Conservation (phyloP, 192 early-diverging fungal genomes). For the Podila epigama region DNA sequence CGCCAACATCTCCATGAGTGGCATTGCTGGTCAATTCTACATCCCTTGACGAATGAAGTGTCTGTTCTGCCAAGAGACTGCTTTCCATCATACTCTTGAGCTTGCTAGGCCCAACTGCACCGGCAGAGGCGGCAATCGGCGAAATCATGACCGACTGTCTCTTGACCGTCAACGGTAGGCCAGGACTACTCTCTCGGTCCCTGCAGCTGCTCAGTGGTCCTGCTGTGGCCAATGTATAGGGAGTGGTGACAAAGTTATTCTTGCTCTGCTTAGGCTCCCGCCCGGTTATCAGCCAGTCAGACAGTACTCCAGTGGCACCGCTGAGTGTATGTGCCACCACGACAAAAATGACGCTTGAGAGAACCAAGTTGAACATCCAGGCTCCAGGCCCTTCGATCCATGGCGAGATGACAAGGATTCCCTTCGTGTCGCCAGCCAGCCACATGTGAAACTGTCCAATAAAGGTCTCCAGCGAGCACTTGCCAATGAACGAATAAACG, state of each 20-base stretch:
- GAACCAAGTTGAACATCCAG: conserved; percentile 59
- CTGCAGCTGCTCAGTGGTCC: neutral
- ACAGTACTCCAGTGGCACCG: conserved; percentile 52
- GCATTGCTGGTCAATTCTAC: neutral
- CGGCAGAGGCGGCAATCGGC: conserved; percentile 24
- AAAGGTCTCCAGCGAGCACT: conserved; percentile 76
- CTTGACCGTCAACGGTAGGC: neutral
- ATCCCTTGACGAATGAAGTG: neutral
- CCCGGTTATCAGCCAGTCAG: conserved; percentile 33
- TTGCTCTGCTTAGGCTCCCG: conserved; percentile 20
- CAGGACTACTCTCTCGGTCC: neutral
- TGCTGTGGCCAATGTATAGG: neutral
- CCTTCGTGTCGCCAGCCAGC: conserved; percentile 79
- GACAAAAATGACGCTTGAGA: conserved; percentile 59
- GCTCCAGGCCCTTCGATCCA: conserved; percentile 36
- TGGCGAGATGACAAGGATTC: conserved; percentile 66
- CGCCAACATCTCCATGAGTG: neutral
- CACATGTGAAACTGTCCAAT: conserved; percentile 84
- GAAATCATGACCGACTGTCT: conserved; percentile 13
- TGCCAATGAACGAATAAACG: conserved; percentile 66
- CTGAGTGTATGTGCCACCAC: conserved; percentile 55
- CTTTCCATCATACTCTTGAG: conserved; percentile 29
- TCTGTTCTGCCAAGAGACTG: neutral
- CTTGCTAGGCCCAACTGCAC: conserved; percentile 8
- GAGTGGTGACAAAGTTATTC: neutral